These are phyloP conservation scores for Basidiobolus meristosporus DNA, from an alignment of 371 early-diverging fungal genomes.

Conservation along the genomic window DNA sequence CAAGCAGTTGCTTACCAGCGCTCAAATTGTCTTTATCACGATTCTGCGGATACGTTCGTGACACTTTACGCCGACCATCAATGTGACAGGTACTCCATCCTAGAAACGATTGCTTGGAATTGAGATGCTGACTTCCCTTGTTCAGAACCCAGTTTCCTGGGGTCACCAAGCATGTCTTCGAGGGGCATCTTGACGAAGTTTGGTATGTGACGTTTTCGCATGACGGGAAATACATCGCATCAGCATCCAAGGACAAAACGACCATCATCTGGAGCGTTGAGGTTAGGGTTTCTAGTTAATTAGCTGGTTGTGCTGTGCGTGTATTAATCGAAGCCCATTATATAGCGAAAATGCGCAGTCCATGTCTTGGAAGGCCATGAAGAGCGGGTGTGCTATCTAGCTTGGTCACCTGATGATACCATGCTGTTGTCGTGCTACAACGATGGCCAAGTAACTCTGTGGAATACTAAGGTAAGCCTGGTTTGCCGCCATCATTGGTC, in stretches of 20 bases:
- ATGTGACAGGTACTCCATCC: slow-evolving; percentile 27
- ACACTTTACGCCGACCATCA: slow-evolving; percentile 55
- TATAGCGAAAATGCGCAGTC: slow-evolving; percentile 19
- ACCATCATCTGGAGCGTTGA: slow-evolving; percentile 73
- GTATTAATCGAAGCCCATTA: not conserved
- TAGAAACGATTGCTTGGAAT: no score
- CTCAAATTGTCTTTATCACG: slow-evolving; percentile 68
- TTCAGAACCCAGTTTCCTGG: no score
- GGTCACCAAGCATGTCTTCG: not conserved
- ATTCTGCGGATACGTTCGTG: slow-evolving; percentile 23
- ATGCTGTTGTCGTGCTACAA: slow-evolving; percentile 58
- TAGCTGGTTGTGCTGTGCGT: no score
- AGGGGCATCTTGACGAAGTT: slow-evolving; percentile 79
- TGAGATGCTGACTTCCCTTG: no score
- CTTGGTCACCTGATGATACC: slow-evolving; percentile 81
- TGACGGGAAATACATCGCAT: slow-evolving; percentile 67
- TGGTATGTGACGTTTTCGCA: slow-evolving; percentile 88
- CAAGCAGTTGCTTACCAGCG: slow-evolving; percentile 68
- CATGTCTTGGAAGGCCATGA: slow-evolving; percentile 34
- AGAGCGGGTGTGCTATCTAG: slow-evolving; percentile 46
- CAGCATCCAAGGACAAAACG: slow-evolving; percentile 73
- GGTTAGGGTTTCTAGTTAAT: not conserved
- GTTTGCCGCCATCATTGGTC: no score
- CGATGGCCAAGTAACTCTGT: slow-evolving; percentile 56
- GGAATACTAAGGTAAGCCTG: slow-evolving; percentile 63